Percentiles rank a stretch among this genome's conserved stretches.
Evolutionary conservation across 805 yeast genomes (phyloP).

Genomic region (Metschnikowia borealis): DNA sequence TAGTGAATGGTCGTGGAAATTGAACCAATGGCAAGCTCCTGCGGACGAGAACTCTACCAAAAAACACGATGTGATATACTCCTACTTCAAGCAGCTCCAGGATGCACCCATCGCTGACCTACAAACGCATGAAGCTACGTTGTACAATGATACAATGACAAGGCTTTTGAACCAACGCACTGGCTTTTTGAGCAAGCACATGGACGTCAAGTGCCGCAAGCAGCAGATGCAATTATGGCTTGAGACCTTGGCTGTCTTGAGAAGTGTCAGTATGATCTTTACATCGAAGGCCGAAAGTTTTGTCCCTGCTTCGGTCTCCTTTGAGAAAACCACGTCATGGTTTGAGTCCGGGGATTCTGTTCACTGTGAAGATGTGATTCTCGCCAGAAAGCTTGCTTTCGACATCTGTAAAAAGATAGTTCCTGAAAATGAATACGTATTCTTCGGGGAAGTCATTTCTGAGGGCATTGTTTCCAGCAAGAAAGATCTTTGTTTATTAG

Average conservation of each 20-base stretch:
- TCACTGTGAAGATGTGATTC: slow-evolving; percentile 26
- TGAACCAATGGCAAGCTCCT: slow-evolving; percentile 75
- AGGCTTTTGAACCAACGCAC: not conserved
- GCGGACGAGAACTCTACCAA: slow-evolving; percentile 30
- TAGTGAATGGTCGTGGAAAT: slow-evolving; percentile 68
- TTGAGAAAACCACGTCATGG: slow-evolving; percentile 7
- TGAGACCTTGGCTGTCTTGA: slow-evolving; percentile 8
- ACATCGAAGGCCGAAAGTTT: slow-evolving; percentile 7
- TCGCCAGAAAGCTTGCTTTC: slow-evolving; percentile 39
- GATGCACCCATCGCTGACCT: slow-evolving; percentile 28
- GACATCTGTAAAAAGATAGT: slow-evolving; percentile 18
- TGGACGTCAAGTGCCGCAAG: not conserved
- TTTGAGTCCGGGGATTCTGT: slow-evolving; percentile 10
- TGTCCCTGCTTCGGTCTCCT: slow-evolving; percentile 7
- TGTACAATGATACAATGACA: not conserved
- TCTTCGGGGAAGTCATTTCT: too few species aligned
- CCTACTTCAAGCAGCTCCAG: slow-evolving; percentile 44
- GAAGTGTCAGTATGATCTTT: slow-evolving; percentile 3
- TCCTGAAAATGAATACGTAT: not conserved
- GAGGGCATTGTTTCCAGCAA: not conserved
- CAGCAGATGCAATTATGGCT: slow-evolving; percentile 4
- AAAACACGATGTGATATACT: slow-evolving; percentile 49
- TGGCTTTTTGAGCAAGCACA: not conserved
- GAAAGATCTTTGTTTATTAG: slow-evolving; percentile 18
- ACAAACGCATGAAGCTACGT: not conserved